Conservation (phyloP, 345 rosid genomes). For the Viola odorata region DNA sequence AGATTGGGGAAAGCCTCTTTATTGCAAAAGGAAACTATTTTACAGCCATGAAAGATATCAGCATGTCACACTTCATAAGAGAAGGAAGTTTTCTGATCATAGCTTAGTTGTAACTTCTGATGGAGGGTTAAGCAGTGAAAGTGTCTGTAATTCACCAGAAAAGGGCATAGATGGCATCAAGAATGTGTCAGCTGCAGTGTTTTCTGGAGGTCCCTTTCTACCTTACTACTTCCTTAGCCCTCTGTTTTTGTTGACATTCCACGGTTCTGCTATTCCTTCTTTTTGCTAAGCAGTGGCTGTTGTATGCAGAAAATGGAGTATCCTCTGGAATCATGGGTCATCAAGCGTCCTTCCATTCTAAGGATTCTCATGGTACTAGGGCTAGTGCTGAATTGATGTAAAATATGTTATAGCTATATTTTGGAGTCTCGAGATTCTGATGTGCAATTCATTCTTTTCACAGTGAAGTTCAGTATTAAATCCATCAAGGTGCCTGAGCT, state of each 20-base stretch:
- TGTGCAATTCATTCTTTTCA: slow-evolving; percentile 19
- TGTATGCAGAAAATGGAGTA: slow-evolving; percentile 37
- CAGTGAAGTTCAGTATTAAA: slow-evolving; percentile 93
- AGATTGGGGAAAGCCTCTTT: slow-evolving; percentile 42
- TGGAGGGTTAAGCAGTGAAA: slow-evolving; percentile 76
- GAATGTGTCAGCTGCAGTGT: slow-evolving; percentile 24
- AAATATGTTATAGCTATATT: slow-evolving; percentile 5
- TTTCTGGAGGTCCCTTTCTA: slow-evolving; percentile 38
- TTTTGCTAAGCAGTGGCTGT: slow-evolving; percentile 23
- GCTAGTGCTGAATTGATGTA: slow-evolving; percentile 14
- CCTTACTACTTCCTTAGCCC: slow-evolving; percentile 4
- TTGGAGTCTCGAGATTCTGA: slow-evolving; percentile 22
- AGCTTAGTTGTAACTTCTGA: slow-evolving; percentile 54
- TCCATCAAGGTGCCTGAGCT: slow-evolving; percentile 90
- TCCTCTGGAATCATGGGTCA: slow-evolving; percentile 40
- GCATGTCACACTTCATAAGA: slow-evolving; percentile 45
- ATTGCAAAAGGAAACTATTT: slow-evolving; percentile 51
- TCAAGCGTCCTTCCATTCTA: slow-evolving; percentile 37
- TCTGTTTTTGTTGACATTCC: slow-evolving; percentile 10
- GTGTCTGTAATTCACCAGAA: slow-evolving; percentile 69
- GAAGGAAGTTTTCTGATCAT: slow-evolving; percentile 53
- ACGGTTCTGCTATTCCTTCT: neutral
- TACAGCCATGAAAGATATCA: slow-evolving; percentile 40
- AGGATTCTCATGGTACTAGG: slow-evolving; percentile 67
- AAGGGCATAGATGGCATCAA: slow-evolving; percentile 33